Conservation (phyloP, 768 basidiomycete species). For the Tricholoma sp. region DNA sequence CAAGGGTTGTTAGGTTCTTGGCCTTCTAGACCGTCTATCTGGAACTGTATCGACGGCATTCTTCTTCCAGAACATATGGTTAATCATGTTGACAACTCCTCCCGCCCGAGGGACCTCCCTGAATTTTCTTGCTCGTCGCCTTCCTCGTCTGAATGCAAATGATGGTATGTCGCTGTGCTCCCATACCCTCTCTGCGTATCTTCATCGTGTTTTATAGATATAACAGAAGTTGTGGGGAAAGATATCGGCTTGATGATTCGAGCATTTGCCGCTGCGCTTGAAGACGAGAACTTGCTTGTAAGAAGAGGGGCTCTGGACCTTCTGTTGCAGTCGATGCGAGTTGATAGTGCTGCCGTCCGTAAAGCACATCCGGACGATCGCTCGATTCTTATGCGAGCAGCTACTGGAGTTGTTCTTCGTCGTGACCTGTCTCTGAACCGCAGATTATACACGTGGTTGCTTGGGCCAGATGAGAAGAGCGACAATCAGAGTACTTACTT, state of each 20-base stretch:
- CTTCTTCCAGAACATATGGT: slow-evolving; percentile 95
- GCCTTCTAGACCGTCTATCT: slow-evolving; percentile 75
- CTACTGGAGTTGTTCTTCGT: slow-evolving; percentile 84
- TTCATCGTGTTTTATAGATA: slow-evolving; percentile 35
- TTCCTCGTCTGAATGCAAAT: slow-evolving; percentile 64
- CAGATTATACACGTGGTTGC: slow-evolving; percentile 87
- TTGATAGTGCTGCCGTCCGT: slow-evolving; percentile 68
- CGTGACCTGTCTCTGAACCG: slow-evolving; percentile 91
- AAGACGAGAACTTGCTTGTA: slow-evolving; percentile 91
- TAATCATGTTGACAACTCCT: slow-evolving; percentile 87
- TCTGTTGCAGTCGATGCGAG: slow-evolving; percentile 66
- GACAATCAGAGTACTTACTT: slow-evolving; percentile 74
- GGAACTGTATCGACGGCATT: slow-evolving; percentile 81
- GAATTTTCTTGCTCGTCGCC: slow-evolving; percentile 77
- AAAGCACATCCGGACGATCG: slow-evolving; percentile 70
- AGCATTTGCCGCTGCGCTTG: slow-evolving; percentile 85
- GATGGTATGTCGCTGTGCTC: slow-evolving; percentile 46
- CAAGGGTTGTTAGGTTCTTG: slow-evolving; percentile 52
- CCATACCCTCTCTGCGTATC: not conserved
- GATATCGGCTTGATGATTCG: slow-evolving; percentile 94
- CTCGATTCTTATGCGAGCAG: slow-evolving; percentile 79
- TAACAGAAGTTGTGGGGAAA: slow-evolving; percentile 68
- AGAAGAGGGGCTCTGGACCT: slow-evolving; percentile 83
- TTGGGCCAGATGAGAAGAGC: slow-evolving; percentile 76
- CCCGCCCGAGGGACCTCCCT: slow-evolving; percentile 81